Conservation (phyloP, 805 yeast genomes). For the Pachysolen tannophilus region DNA sequence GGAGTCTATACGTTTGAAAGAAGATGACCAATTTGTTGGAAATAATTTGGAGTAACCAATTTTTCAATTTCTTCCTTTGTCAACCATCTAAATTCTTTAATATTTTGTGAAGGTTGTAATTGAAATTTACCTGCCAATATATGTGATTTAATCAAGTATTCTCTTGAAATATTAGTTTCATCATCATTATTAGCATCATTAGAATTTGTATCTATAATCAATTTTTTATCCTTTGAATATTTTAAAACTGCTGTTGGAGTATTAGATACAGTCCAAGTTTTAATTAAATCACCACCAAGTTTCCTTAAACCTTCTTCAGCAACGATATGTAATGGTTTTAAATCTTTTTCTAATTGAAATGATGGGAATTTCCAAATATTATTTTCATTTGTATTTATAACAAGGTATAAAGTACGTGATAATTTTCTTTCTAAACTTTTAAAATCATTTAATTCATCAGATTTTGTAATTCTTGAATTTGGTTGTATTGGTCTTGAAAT, state of each 20-base stretch:
- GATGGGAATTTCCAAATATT: conserved; percentile 75
- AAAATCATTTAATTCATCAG: conserved; percentile 58
- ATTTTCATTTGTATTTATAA: conserved; percentile 37
- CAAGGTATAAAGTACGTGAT: conserved; percentile 70
- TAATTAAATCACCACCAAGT: conserved; percentile 68
- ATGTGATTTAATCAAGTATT: conserved; percentile 79
- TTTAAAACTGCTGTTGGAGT: conserved; percentile 73
- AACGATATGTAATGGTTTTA: conserved; percentile 53
- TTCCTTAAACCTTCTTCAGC: conserved; percentile 69
- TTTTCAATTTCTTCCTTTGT: conserved; percentile 67
- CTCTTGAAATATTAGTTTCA: conserved; percentile 29
- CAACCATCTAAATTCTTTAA: conserved; percentile 68
- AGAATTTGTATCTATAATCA: conserved; percentile 12
- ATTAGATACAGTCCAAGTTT: conserved; percentile 86
- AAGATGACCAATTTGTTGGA: conserved; percentile 41
- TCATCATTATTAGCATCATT: conserved; percentile 13
- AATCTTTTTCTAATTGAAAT: conserved; percentile 37
- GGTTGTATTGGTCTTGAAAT: conserved; percentile 62
- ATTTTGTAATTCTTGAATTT: conserved; percentile 66
- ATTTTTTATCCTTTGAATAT: conserved; percentile 23
- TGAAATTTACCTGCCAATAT: conserved; percentile 77
- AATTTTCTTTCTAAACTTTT: conserved; percentile 72
- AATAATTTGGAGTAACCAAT: conserved; percentile 48
- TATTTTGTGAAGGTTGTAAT: conserved; percentile 28
- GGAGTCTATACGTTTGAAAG: conserved; percentile 19